Conservation (phyloP, 192 early-diverging fungal species). For the Coemansia sp. region DNA sequence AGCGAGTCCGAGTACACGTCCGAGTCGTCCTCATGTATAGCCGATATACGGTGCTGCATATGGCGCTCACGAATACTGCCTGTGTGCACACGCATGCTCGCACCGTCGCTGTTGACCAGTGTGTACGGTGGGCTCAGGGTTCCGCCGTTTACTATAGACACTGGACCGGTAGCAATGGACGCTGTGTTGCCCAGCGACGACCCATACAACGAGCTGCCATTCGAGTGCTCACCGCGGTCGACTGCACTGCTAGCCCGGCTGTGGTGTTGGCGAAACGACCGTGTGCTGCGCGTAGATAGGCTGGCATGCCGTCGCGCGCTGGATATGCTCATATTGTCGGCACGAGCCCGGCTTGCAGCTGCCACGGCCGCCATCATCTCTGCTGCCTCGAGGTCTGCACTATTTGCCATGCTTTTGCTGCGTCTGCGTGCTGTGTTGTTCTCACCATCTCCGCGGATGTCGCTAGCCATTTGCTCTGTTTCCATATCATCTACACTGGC, state of each 20-base stretch:
- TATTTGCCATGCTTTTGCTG: not conserved
- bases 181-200: not conserved
- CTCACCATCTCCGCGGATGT: too few species aligned
- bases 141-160: not conserved
- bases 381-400: not conserved
- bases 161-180: not conserved
- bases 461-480: too few species aligned
- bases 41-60: constrained; percentile 30
- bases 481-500: too few species aligned
- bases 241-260: not conserved
- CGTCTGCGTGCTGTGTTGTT: not conserved
- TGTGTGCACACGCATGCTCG: constrained; percentile 49
- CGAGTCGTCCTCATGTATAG: constrained; percentile 42
- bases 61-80: constrained; percentile 53
- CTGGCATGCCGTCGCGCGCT: not conserved
- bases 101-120: constrained; percentile 49
- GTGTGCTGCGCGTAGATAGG: not conserved
- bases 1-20: constrained; percentile 38
- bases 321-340: not conserved
- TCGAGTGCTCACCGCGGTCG: not conserved
- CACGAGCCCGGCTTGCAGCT: not conserved
- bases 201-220: not conserved
- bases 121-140: constrained; percentile 50
- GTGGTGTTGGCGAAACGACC: not conserved
- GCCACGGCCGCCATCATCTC: not conserved